Base-by-base conservation (phyloP, 768 basidiomycete species). In the Xerocomus brunneocitrinus region DNA sequence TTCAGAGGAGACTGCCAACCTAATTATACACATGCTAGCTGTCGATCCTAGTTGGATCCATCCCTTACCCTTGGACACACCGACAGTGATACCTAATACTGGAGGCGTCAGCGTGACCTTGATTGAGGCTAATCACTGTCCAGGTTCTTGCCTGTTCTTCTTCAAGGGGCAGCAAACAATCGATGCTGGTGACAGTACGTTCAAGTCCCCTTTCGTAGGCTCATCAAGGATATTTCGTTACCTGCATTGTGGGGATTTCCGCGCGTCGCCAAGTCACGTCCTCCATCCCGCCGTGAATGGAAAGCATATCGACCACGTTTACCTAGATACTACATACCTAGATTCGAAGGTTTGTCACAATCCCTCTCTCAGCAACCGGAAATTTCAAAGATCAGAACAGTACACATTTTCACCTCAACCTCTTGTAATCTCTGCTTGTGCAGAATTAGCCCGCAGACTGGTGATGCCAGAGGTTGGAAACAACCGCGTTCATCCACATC, bases 101-200 rank as follows among this genome's bases (percentile, higher is more conserved):
- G 82, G 83, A 27, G 94, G 94, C 2, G 91, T 98, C 34, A 75
- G 73, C 35, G 95, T 98, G 5, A 98, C 93, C 2, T 81, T 95
- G 38, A 92, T 99, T n/a, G 91, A 97, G 63, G 97, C 95, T 9
- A 98, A 99, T 67, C 97, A 98, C 65, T 98, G 95, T 79, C 97
- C 97, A 5, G 97, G 97, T 4, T 97, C 94, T 2, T 91, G 85
- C 54, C 74, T 99, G 25, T 98, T 98, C 71, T 77, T 95, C 32
- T 98, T 94, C 61, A 92, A 98, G 71, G 95, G 97, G 6, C 79
- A 71, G 39, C 95, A 98, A 67, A 98, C 94, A 0, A 74, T 87
- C 50, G 77, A 95, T 65, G 91, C 92, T 0, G 95, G 94, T 0
- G 93, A 95, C 65, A 89, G 86, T 52, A 71, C 74, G 4, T 89